These are phyloP conservation scores for Solanum piurae DNA, from an alignment of 257 asterid species.

Conservation along the genomic window DNA sequence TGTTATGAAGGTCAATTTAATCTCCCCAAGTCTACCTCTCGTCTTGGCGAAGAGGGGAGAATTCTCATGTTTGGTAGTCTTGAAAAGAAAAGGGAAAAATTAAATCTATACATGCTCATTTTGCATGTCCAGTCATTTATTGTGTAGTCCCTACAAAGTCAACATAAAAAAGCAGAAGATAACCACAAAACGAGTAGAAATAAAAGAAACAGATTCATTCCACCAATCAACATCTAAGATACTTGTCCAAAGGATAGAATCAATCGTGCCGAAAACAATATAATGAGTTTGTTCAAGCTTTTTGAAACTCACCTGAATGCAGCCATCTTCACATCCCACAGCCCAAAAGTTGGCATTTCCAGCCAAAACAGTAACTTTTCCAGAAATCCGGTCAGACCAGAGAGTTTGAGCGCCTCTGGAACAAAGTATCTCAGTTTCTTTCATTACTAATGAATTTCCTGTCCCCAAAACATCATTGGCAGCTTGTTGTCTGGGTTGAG, in stretches of 20 bases:
- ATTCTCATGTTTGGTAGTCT: background rate
- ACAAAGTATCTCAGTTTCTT: constrained; percentile 78
- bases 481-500: constrained; percentile 78
- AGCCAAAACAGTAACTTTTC: constrained; percentile 83
- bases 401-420: constrained; percentile 49
- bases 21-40: background rate
- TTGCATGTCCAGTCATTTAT: background rate
- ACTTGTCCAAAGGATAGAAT: background rate
- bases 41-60: background rate
- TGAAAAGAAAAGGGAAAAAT: background rate
- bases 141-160: background rate
- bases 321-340: constrained; percentile 96
- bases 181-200: background rate
- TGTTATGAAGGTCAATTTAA: background rate
- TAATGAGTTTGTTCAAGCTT: background rate
- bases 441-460: constrained; percentile 43
- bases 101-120: background rate
- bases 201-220: background rate
- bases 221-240: background rate
- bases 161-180: background rate
- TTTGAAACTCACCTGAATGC: constrained; percentile 61
- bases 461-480: constrained; percentile 58
- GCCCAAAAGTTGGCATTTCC: constrained; percentile 98
- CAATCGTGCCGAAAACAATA: background rate
- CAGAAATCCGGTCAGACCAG: constrained; percentile 90